Base-by-base conservation (phyloP, 305 asterid genomes). In the Fraxinus angustifolia region DNA sequence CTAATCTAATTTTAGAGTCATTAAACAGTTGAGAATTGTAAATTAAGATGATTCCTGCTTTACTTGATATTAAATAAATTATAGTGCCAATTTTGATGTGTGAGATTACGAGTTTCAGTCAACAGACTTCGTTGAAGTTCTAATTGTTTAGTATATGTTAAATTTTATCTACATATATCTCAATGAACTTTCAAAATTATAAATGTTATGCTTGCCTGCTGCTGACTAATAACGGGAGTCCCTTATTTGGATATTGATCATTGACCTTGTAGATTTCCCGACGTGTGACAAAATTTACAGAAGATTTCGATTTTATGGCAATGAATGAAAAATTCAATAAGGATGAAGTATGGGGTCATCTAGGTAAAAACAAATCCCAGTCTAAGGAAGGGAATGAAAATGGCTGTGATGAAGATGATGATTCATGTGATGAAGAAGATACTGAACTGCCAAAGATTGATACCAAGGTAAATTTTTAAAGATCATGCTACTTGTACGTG, bases 261-360 rank as follows among this genome's bases (percentile, higher is more conserved):
- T 79, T 82, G 50, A n/a, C 72, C 82, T 88, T 86, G 81, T 90
- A 95, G 99, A 78, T 72, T 81, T 73, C 92, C 67, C 92, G 91
- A 33, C 95, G 91, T 6, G 85, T 87, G 80, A 87, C 92, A 23
- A 90, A 86, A 80, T 95, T 95, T 76, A 87, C 95, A 3, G 99
- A 95, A 87, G 99, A 95, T 77, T 95, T 95, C 80, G 99, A 95
- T 86, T 95, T 95, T 82, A 88, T 75, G 84, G 99, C 99, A 23
- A 95, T 95, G 99, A 95, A 95, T 90, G 99, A 95, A 83, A 95
- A 93, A 86, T 96, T 96, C 87, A 93, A 96, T 0, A 96, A 96
- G 87, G 99, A 96, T 40, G 98, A 94, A 87, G 99, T 96, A 0
- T 96, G 99, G 99, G 99, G 99, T 77, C 94, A 93, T 87, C 86